Evolutionary conservation across 1,284 basidiomycete genomes (phyloP), one percentile per base, ranked within the genome.

Genomic region (Boletus calvinii): DNA sequence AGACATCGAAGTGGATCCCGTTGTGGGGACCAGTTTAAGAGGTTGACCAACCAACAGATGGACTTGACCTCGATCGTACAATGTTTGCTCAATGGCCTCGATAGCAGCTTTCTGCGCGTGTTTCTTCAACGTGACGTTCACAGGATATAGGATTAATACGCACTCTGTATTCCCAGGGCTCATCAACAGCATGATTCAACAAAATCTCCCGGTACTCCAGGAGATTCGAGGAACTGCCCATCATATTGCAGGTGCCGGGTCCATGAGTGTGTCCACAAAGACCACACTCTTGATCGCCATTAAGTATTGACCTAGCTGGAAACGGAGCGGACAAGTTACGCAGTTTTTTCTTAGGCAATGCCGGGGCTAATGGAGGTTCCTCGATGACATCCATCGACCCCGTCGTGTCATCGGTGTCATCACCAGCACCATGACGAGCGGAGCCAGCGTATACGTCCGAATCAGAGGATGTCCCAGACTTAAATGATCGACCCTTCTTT

Each of bases 121-220:
- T 39, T 36, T 35, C 39, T 46, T 43, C 46, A 52, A 18, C 29
- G 31, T 29, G 13, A 52, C 12, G 15, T 31, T 47, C 32, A 32
- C 41, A 31, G 30, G 36, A 50, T 32, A 22, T 24, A 47, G 17
- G 9, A 40, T 24, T 11, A 50, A 41, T 67, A 49, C 73, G 54
- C 68, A 87, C 87, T 59, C 87, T 73, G 45, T 78, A 74, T 63
- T 84, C 80, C 60, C 79, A 75, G 39, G 85, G 72, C 58, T 90
- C 88, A 55, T 84, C 81, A 9, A 77, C 75, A 12, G 77, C 73
- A 56, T 85, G 74, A 26, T 78, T 68, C 52, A 90, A 68, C 35
- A 90, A 68, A 69, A 87, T 82, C 42, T 77, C 74, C 37, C 88
- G 77, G 61, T 82, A 90, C 59, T 87, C 81, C 17, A 79, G 78